Base-by-base conservation (phyloP, 2,329 filamentous ascomycete genomes). In the Cyphellophora attinorum region DNA sequence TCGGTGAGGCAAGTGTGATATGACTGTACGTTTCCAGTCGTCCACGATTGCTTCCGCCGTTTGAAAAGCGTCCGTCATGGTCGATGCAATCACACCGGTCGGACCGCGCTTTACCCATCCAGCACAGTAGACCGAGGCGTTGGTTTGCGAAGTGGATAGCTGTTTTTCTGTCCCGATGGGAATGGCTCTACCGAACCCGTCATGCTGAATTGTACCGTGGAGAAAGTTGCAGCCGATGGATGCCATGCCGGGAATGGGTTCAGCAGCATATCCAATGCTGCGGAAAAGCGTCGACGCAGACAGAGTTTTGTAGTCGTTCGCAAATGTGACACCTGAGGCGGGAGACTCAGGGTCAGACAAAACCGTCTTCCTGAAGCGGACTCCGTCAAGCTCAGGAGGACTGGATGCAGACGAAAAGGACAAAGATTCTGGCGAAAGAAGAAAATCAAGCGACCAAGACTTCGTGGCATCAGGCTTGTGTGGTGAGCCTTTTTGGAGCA, bases 71-170 rank as follows among this genome's bases (percentile, higher is more conserved):
- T 98, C 91, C 40, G 81, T 76, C 85, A 98, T 93, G 0, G 91
- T 98, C 18, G 81, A 86, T 1, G 89, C 89, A 55, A 98, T 98
- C 3, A 96, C 88, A 2, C 91, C 91, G 0, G 86, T 95, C 0
- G 91, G 89, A 0, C 91, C 91, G 21, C 81, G 75, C 63, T 96
- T 96, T 6, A 95, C 86, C 91, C 91, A 98, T 0, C 91, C 91
- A 11, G 89, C 83, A 46, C 86, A 93, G 60, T 98, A 98, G 17
- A 94, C 59, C n/a, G 33, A 33, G 11, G 0, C 89, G 85, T 0
- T 79, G 75, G 0, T 82, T 51, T 27, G 30, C 12, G 21, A 19
- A 13, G 27, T 28, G 11, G 39, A 36, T 19, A 19, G 37, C 38
- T 11, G 42, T 27, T 21, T 13, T 13, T 21, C 34, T 6, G 23